Base-by-base conservation (phyloP, 2,329 filamentous ascomycete species). In the Sarocladium brachiariae region DNA sequence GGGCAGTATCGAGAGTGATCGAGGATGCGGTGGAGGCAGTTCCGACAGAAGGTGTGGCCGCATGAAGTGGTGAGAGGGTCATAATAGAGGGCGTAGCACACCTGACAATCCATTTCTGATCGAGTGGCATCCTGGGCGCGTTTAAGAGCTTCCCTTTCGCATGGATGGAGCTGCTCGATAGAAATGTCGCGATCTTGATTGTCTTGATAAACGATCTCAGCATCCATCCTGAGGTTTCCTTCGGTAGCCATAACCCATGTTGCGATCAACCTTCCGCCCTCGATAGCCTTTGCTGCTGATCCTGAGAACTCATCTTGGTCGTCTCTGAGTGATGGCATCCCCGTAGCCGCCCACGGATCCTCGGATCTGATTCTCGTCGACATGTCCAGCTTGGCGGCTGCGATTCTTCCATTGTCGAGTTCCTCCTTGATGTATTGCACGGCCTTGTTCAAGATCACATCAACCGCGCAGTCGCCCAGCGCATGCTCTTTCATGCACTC, bases 11-110 rank as follows among this genome's bases (percentile, higher is more conserved):
- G 77, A 2, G 86, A 86, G 62, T 93, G 86, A 59, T 92, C 86
- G 53, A 95, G 73, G 6, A 87, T 81, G 41, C 86, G 81, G 51
- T 83, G 80, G 19, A 96, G 73, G 63, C 91, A 96, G 53, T 79
- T 78, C 18, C 87, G 83, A 64, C 91, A 96, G 60, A 93, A 92
- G 0, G 89, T 96, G 64, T 96, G 91, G 1, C 91, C 91, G 59
- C 91, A 96, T 1, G 80, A 76, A 0, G 89, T 95, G 0, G 90
- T 96, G 49, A 91, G 72, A 0, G 91, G 89, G 54, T 95, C 87
- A 53, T 89, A 71, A 63, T 92, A 86, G 19, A 95, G 67, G 35
- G 83, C 80, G 64, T 92, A 95, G 67, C 91, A 96, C 52, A 96
- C 83, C 59, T 93, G 88, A 57, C 91, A 96, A 60, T 96, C 89